phyloP scores from a whole-genome alignment of 2,329 filamentous ascomycete species.

The Hypoxylon sp. region DNA sequence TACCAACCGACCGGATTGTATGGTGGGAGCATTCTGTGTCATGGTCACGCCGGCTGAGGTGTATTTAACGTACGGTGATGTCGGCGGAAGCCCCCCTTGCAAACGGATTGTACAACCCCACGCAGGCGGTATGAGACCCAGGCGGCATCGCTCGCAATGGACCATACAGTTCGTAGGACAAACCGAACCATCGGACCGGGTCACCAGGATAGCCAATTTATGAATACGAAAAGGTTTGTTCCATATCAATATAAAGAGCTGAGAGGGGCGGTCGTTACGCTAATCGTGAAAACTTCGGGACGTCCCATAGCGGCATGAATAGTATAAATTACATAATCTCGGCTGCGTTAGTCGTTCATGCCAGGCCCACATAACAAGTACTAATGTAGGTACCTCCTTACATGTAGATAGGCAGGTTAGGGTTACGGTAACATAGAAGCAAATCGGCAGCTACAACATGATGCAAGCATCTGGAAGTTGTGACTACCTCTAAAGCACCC shows the following conservation, averaged over 20 bases:
- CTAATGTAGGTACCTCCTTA: no score
- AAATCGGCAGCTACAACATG: not conserved
- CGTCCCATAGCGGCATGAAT: not conserved
- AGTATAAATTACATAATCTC: not conserved
- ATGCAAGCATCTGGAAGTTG: not conserved
- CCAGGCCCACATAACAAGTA: not conserved
- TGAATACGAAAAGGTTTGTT: not conserved
- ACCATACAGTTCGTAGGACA: slow-evolving; percentile 12
- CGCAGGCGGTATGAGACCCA: slow-evolving; percentile 7
- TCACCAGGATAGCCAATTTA: not conserved
- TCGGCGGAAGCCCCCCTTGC: slow-evolving; percentile 11
- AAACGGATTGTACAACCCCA: slow-evolving; percentile 19
- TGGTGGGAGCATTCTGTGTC: slow-evolving; percentile 1
- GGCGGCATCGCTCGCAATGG: not conserved
- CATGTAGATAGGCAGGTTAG: not conserved
- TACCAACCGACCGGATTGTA: not conserved
- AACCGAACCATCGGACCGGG: slow-evolving; percentile 1
- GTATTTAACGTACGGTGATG: slow-evolving; percentile 23
- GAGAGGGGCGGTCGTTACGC: not conserved
- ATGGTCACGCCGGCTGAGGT: slow-evolving; percentile 15
- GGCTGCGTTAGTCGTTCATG: not conserved
- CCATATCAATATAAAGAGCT: not conserved
- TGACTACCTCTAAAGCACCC: not conserved
- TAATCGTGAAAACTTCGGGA: not conserved
- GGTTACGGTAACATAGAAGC: not conserved